These are phyloP conservation scores for Eleusine coracana DNA, from an alignment of 176 grass and related monocot species.

Conservation along the genomic window DNA sequence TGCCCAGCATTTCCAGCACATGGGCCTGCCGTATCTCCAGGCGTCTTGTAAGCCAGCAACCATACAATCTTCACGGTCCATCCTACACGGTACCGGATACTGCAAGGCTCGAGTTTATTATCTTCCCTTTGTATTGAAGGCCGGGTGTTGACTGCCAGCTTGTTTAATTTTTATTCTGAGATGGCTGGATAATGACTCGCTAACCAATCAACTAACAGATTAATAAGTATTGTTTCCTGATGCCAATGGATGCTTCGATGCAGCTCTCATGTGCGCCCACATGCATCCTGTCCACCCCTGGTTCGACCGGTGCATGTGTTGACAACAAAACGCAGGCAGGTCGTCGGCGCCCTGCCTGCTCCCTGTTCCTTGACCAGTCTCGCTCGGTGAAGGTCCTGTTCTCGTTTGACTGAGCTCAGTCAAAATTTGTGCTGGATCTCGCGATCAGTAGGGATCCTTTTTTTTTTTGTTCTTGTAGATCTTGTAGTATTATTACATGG, in stretches of 20 bases:
- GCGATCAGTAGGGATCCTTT: not conserved
- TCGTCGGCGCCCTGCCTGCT: slow-evolving; percentile 28
- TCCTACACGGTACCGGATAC: not conserved
- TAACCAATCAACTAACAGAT: slow-evolving; percentile 14
- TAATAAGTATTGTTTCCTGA: not conserved
- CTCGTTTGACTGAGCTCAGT: slow-evolving; percentile 31
- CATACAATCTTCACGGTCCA: not conserved
- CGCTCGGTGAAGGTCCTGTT: not conserved
- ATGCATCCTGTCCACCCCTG: slow-evolving; percentile 49
- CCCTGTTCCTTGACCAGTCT: slow-evolving; percentile 30
- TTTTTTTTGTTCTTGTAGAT: not conserved
- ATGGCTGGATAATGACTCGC: slow-evolving; percentile 22
- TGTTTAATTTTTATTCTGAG: not conserved
- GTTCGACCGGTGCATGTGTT: slow-evolving; percentile 53
- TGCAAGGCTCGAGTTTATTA: not conserved
- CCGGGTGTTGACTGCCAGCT: not conserved
- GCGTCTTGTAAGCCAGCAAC: slow-evolving; percentile 26
- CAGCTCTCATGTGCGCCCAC: slow-evolving; percentile 62
- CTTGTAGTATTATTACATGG: not conserved
- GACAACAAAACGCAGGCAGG: slow-evolving; percentile 28
- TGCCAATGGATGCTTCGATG: slow-evolving; percentile 38
- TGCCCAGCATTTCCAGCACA: not conserved
- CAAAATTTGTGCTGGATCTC: slow-evolving; percentile 27
- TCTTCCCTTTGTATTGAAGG: not conserved
- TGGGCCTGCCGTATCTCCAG: slow-evolving; percentile 31